These are phyloP conservation scores for Hymenoscyphus fraxineus DNA, from an alignment of 2,329 filamentous ascomycete species.

Conservation along the genomic window DNA sequence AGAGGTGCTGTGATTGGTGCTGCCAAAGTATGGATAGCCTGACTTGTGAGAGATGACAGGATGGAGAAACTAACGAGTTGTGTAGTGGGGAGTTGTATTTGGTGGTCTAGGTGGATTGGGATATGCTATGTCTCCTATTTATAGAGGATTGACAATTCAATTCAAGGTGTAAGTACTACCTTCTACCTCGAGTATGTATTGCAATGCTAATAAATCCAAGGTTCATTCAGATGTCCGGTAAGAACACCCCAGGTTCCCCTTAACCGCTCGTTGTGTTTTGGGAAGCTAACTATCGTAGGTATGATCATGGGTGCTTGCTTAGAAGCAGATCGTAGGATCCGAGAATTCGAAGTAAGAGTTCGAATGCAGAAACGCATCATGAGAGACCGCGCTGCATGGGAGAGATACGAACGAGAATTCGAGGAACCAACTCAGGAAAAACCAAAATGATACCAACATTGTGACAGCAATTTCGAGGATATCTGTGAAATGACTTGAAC, in stretches of 20 bases:
- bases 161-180: constrained; percentile 67
- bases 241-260: background rate
- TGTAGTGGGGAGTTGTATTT: constrained; percentile 60
- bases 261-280: background rate
- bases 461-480: background rate
- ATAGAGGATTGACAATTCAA: constrained; percentile 67
- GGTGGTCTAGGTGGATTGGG: constrained; percentile 61
- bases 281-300: constrained; percentile 18
- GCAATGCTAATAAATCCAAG: constrained; percentile 40
- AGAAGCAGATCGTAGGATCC: constrained; percentile 67
- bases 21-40: constrained; percentile 47
- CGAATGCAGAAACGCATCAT: constrained; percentile 61
- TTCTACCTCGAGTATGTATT: background rate
- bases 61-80: background rate
- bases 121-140: constrained; percentile 64
- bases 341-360: constrained; percentile 62
- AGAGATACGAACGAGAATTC: constrained; percentile 58
- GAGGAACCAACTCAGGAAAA: constrained; percentile 19
- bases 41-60: background rate
- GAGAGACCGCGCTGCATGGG: constrained; percentile 65
- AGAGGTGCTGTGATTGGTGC: constrained; percentile 65
- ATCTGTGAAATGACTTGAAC: constrained; percentile 1
- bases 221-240: constrained; percentile 76
- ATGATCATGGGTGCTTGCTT: constrained; percentile 79
- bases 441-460: constrained; percentile 15